Percentiles rank a stretch among this genome's conserved stretches.
Conservation (phyloP, 768 basidiomycete species). For the Arthromyces matolae region DNA sequence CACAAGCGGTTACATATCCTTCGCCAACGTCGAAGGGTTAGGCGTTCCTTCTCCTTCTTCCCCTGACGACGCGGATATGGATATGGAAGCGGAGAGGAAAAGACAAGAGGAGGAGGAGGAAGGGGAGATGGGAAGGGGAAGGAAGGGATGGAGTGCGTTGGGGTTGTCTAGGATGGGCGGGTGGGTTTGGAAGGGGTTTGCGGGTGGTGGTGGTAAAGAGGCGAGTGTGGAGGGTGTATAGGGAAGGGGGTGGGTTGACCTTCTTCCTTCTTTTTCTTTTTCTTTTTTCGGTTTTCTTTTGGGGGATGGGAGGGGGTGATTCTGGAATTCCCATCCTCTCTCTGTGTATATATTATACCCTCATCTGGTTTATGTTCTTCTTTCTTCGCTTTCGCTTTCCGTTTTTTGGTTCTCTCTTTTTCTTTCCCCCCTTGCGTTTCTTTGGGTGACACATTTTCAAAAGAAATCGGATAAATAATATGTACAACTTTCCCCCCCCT, state of each 20-base stretch:
- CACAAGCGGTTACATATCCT: slow-evolving; percentile 65
- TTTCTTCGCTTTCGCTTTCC: no score
- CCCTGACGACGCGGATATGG: slow-evolving; percentile 12
- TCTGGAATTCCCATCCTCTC: no score
- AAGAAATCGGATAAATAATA: no score
- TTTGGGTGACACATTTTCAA: no score
- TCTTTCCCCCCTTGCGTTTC: no score
- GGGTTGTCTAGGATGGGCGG: no score
- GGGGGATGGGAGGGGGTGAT: background rate
- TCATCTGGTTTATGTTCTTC: no score
- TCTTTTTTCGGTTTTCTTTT: background rate
- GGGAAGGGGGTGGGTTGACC: background rate
- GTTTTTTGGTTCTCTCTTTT: no score
- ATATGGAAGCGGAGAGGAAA: slow-evolving; percentile 6
- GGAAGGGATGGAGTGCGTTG: no score
- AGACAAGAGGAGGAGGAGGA: slow-evolving; percentile 6
- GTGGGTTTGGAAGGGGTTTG: slow-evolving; percentile 13
- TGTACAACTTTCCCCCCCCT: no score
- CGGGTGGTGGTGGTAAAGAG: background rate
- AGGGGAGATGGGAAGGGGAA: background rate
- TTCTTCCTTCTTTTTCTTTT: background rate
- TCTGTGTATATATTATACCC: no score
- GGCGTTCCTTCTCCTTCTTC: slow-evolving; percentile 50
- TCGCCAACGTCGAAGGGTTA: slow-evolving; percentile 62
- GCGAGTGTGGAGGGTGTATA: background rate